Base-by-base conservation (phyloP, 2,329 filamentous ascomycete species). In the Coniochaeta sp. region DNA sequence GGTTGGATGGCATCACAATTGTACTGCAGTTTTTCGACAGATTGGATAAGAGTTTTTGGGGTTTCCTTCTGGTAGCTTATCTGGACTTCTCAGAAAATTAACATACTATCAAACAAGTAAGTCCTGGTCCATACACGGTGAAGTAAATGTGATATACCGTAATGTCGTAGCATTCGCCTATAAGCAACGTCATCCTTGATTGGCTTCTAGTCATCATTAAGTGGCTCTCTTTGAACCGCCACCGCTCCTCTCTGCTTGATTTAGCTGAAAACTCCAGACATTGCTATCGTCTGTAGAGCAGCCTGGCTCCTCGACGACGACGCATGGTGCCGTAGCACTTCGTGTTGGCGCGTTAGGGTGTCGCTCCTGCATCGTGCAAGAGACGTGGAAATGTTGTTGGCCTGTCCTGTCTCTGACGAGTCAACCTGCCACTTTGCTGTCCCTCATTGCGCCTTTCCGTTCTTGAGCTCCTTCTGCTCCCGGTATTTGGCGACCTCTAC, bases 401-500 rank as follows among this genome's bases (percentile, higher is more conserved):
- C 16, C 24, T 50, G 9, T 30, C 47, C 7, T 12, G n/a, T 30
- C 24, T 30, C 5, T 30, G 22, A 52, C 24, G 17, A 28, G 42
- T 4, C 42, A 24, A 24, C 2, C 19, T 24, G n/a, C 16, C 10
- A 7, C 16, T 26, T 6, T 4, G 12, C 40, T 3, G 4, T 47
- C 22, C 19, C 57, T 52, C 62, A 66, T 59, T 84, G 75, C 40
- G 78, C 75, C 72, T 86, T 86, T 64, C 75, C 79, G 57, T 77
- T 77, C 69, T 79, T 79, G 42, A 63, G 67, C 5, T 67, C 68
- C 68, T 87, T 86, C 62, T 79, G 76, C 38, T 81, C 77, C 68
- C 79, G 86, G 71, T 92, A 88, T 74, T 91, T 95, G 66, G 84
- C 81, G 65, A 97, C 82, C 72, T 96, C 91, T 66, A 84, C 79